Evolutionary conservation across 352 stramenopile species (phyloP), one percentile per base, ranked within the genome.

Genomic region (Saprolegnia parasitica): DNA sequence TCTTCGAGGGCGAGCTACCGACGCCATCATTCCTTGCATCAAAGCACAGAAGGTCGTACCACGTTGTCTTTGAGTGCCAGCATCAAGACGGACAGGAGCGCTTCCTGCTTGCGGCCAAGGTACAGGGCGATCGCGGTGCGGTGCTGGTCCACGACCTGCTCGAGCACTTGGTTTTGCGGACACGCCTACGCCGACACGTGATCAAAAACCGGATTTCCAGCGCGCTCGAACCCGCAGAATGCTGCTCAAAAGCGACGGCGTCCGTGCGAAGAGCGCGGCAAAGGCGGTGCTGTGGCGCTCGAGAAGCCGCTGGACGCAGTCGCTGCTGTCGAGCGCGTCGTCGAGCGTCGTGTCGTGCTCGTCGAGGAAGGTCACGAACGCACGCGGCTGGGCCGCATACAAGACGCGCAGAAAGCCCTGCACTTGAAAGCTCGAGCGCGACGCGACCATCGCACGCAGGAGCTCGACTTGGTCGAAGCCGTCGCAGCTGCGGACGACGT

Each of bases 111-210:
- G 52, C 84, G 80, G 0, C 74, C 68, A 3, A 93, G 76, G 47
- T 82, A 78, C 46, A 89, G 75, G 0, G 84, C 89, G 42, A 93
- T 74, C 13, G 79, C 47, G 54, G 83, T 78, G n/a, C 88, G 78
- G 55, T 93, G 88, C 62, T 91, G 83, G 73, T 93, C 83, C 18
- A 93, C 70, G 15, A 93, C 78, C 3, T 82, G 78, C 24, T 75
- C 80, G 15, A 93, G 77, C 1, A 93, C 65, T 24, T 78, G 0
- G 80, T 86, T 11, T 79, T 77, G 81, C 86, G 58, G 32, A 29
- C 61, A 56, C 24, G 50, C 16, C 37, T 21, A 29, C 47, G 20
- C 57, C 21, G 37, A 67, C 16, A 16, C 4, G 15, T 6, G 4
- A 49, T 46, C 26, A 42, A 24, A 37, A 11, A 52, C n/a, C 23